Conservation (phyloP, 164 flowering plant species). For the Aristolochia fimbriata region DNA sequence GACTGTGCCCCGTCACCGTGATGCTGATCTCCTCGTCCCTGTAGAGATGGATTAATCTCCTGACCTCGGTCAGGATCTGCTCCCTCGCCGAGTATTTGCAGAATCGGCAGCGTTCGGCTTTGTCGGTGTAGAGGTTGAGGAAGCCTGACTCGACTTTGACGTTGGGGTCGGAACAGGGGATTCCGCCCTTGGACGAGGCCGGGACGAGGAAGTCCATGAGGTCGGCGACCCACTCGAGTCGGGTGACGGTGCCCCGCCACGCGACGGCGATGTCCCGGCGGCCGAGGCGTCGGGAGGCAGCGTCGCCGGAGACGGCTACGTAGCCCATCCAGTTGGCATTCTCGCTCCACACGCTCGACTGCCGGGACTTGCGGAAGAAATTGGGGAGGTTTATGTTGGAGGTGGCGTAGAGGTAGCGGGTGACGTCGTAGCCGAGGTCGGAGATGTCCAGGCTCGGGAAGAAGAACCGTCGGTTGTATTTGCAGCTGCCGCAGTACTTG, state of each 20-base stretch:
- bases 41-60: conserved; percentile 8
- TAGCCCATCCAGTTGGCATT: conserved; percentile 68
- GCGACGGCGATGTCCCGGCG: conserved; percentile 48
- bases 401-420: conserved; percentile 42
- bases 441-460: conserved; percentile 33
- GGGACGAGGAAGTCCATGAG: conserved; percentile 52
- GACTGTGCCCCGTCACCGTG: conserved; percentile 69
- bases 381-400: conserved; percentile 38
- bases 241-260: conserved; percentile 65
- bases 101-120: conserved; percentile 9
- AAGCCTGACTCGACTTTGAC: conserved; percentile 47
- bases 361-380: neutral
- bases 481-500: conserved; percentile 57
- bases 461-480: conserved; percentile 28
- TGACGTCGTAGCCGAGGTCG: conserved; percentile 38
- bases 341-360: conserved; percentile 12
- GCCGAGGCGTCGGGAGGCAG: conserved; percentile 29
- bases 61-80: conserved; percentile 17
- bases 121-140: conserved; percentile 15
- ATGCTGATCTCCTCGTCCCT: conserved; percentile 52
- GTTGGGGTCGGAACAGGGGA: conserved; percentile 22
- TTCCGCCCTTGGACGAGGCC: conserved; percentile 41
- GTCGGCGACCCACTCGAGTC: conserved; percentile 57
- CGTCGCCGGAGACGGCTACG: conserved; percentile 51
- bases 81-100: conserved; percentile 15